Percentiles rank a stretch among this genome's conserved stretches.
Evolutionary conservation across 106 monocot species (phyloP).

Genomic region (Dendrobium officinale): DNA sequence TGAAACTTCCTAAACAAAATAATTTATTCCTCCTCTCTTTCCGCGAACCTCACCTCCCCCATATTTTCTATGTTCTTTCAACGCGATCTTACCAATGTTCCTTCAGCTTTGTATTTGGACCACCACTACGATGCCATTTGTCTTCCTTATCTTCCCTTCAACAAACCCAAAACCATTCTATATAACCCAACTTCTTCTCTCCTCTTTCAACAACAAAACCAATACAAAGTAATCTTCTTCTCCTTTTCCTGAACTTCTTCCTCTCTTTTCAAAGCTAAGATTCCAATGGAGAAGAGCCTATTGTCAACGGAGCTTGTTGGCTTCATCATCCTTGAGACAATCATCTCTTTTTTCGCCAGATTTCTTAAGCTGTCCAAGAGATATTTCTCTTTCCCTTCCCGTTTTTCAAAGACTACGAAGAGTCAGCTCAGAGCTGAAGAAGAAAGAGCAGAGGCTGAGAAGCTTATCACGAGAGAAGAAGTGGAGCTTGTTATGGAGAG

Average conservation of each 20-base stretch:
- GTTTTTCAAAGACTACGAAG: background rate
- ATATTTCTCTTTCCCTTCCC: conserved; percentile 1
- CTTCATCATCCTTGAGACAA: background rate
- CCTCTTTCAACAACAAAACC: background rate
- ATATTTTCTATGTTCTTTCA: background rate
- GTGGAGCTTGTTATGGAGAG: conserved; percentile 39
- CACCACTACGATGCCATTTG: background rate
- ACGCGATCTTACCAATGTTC: background rate
- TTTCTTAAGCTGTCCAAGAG: conserved; percentile 17
- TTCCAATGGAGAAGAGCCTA: conserved; percentile 6
- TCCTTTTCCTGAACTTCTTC: background rate
- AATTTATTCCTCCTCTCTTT: background rate
- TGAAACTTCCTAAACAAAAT: too few species aligned
- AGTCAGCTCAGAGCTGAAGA: background rate
- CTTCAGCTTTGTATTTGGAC: background rate
- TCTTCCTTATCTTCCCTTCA: background rate
- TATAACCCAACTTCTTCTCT: background rate
- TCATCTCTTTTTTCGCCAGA: conserved; percentile 19
- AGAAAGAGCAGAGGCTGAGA: conserved; percentile 1
- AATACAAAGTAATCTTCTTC: background rate
- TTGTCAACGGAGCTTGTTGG: background rate
- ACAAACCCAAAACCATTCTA: background rate
- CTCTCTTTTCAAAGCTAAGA: background rate
- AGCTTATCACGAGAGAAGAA: conserved; percentile 25
- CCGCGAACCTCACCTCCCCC: background rate